Evolutionary conservation across 176 grass and related monocot genomes (phyloP).

Genomic region (Cenchrus americanus): DNA sequence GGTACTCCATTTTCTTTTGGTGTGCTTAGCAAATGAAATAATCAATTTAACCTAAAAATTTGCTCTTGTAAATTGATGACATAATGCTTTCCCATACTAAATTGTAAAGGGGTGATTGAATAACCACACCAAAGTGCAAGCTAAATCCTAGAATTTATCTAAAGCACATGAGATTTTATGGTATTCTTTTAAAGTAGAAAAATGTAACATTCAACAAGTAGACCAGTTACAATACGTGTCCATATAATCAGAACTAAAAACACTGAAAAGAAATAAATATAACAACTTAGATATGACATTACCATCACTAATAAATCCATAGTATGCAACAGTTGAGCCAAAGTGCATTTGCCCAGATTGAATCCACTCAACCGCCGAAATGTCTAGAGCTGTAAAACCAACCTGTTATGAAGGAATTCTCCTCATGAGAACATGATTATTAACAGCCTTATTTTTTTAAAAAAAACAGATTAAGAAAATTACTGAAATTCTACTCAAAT

Average conservation of each 20-base stretch:
- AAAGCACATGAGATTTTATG: not conserved
- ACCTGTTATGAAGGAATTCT: constrained; percentile 59
- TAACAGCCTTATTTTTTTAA: not conserved
- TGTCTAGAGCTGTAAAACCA: constrained; percentile 74
- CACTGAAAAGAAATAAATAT: constrained; percentile 8
- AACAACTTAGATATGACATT: constrained; percentile 39
- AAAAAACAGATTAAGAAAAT: constrained; percentile 16
- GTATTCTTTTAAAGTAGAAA: not conserved
- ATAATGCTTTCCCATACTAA: not conserved
- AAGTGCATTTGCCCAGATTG: constrained; percentile 83
- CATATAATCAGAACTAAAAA: constrained; percentile 1
- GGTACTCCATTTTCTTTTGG: no score
- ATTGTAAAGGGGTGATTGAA: not conserved
- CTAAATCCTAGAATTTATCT: not conserved
- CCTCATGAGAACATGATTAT: constrained; percentile 31
- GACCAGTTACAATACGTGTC: not conserved
- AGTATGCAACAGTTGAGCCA: constrained; percentile 95
- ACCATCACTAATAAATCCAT: constrained; percentile 98
- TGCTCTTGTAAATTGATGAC: not conserved
- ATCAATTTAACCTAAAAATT: not conserved
- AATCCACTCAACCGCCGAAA: constrained; percentile 87
- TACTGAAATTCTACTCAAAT: constrained; percentile 12
- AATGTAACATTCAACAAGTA: not conserved
- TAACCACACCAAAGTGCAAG: not conserved
- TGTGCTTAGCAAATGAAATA: not conserved